Conservation (phyloP, 2,329 filamentous ascomycete genomes). For the Malbranchea cinnamomea region DNA sequence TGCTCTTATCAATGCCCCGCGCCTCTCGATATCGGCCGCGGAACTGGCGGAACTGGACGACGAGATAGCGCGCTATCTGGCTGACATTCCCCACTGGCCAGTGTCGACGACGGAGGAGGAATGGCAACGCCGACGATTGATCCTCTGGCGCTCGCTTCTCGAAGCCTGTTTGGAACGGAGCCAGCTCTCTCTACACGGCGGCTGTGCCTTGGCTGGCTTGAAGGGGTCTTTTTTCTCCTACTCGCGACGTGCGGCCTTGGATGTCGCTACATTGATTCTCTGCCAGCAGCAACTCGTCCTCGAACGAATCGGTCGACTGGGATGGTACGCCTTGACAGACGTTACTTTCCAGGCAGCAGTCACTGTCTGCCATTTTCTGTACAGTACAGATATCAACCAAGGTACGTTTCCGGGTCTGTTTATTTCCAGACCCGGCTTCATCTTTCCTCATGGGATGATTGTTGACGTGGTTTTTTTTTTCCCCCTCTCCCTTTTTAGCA, state of each 20-base stretch:
- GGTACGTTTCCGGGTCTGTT: constrained; percentile 12
- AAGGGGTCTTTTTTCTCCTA: constrained; percentile 20
- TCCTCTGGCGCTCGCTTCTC: constrained; percentile 20
- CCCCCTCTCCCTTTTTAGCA: constrained; percentile 8
- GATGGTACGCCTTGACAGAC: constrained; percentile 21
- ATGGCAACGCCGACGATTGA: constrained; percentile 17
- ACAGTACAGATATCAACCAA: constrained; percentile 13
- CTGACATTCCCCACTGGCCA: constrained; percentile 21
- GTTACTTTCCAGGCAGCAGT: constrained; percentile 24
- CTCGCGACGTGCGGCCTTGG: constrained; percentile 21
- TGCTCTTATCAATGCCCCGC: constrained; percentile 13
- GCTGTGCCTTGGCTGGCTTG: constrained; percentile 22
- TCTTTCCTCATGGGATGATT: not conserved
- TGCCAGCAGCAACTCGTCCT: constrained; percentile 22
- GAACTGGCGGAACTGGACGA: constrained; percentile 26
- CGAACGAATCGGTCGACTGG: constrained; percentile 17
- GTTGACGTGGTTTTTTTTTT: constrained; percentile 2
- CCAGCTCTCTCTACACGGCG: constrained; percentile 25
- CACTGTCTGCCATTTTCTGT: constrained; percentile 24
- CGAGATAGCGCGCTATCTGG: constrained; percentile 21
- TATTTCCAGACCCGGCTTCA: too few species aligned
- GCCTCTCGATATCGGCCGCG: constrained; percentile 16
- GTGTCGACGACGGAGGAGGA: constrained; percentile 11
- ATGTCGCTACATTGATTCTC: constrained; percentile 23
- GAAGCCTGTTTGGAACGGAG: constrained; percentile 22